Evolutionary conservation across 768 basidiomycete species (phyloP), one percentile per base, ranked within the genome.

Genomic region (Rickenella mellea): DNA sequence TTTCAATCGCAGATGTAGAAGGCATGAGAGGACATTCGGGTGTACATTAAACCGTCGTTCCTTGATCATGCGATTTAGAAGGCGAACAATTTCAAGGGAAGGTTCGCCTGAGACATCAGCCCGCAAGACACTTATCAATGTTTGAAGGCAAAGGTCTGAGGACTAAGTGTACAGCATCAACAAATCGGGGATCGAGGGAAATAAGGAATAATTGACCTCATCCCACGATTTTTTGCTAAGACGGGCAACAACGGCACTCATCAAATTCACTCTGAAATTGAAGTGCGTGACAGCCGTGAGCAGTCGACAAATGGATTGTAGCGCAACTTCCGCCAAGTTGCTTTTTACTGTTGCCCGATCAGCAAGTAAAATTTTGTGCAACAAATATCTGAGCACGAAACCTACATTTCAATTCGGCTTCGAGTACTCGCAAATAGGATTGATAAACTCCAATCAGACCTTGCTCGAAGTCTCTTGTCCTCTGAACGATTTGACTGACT

Each of bases 41-140:
- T 93, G 84, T 30, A 98, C 80, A 49, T 82, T 80, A 65, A 87
- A 99, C 49, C 78, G 77, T 25, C 81, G 80, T 56, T 96, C 94
- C 60, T 94, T 97, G 58, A 96, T 77, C 87, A 97, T 97, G 46
- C 92, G 79, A 51, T 96, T 92, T 48, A 99, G 62, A 28, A 97
- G 68, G 33, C 92, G 85, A 30, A 98, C 88, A 44, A 82, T 67
- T 58, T 96, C 90, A 44, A 97, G 73, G 4, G 96, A 96, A 37
- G 85, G 70, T 8, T 66, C 63, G 14, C 92, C 91, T 9, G 84
- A 83, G 15, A 74, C 63, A 66, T 98, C 96, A 48, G 75, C 74
- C 39, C 77, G 75, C 63, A 98, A 90, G 30, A 97, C 82, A 37
- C 71, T 68, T 55, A 87, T 80, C 53, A 99, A 57, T 4, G 90